Evolutionary conservation across 1,284 basidiomycete genomes (phyloP).

Genomic region (Boletus sp.): DNA sequence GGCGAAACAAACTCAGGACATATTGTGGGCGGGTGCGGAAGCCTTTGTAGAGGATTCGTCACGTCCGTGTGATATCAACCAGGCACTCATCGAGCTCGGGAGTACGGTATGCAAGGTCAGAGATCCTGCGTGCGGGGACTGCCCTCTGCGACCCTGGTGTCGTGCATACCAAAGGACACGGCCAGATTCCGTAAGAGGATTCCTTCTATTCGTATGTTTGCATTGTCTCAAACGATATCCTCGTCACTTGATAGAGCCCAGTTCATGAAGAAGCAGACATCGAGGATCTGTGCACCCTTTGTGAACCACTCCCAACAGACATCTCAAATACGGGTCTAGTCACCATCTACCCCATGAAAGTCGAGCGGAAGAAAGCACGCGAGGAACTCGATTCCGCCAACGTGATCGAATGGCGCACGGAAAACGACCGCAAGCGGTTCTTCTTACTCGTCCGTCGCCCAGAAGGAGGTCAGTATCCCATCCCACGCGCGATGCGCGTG

Average conservation of each 20-base stretch:
- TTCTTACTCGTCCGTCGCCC: constrained; percentile 83
- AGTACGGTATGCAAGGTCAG: constrained; percentile 88
- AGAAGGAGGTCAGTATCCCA: constrained; percentile 62
- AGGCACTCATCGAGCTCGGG: constrained; percentile 85
- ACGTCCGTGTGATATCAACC: constrained; percentile 81
- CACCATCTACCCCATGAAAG: constrained; percentile 85
- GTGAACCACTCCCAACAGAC: constrained; percentile 56
- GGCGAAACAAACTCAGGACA: constrained; percentile 70
- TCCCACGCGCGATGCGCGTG: background rate
- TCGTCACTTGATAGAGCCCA: constrained; percentile 10
- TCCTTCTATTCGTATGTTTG: background rate
- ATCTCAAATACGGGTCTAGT: constrained; percentile 40
- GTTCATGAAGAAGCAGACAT: constrained; percentile 49
- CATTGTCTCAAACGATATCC: constrained; percentile 1
- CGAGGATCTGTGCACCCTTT: constrained; percentile 74
- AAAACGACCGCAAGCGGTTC: constrained; percentile 41
- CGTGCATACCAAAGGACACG: constrained; percentile 50
- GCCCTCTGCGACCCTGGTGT: constrained; percentile 72
- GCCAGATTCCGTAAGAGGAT: constrained; percentile 5
- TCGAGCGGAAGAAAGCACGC: constrained; percentile 77
- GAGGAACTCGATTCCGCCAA: constrained; percentile 87
- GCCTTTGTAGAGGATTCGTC: constrained; percentile 59
- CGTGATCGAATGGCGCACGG: constrained; percentile 73
- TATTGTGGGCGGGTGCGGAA: constrained; percentile 79
- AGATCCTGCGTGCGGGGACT: constrained; percentile 69